Conservation (phyloP, 345 rosid species). For the Sonneratia caseolaris region DNA sequence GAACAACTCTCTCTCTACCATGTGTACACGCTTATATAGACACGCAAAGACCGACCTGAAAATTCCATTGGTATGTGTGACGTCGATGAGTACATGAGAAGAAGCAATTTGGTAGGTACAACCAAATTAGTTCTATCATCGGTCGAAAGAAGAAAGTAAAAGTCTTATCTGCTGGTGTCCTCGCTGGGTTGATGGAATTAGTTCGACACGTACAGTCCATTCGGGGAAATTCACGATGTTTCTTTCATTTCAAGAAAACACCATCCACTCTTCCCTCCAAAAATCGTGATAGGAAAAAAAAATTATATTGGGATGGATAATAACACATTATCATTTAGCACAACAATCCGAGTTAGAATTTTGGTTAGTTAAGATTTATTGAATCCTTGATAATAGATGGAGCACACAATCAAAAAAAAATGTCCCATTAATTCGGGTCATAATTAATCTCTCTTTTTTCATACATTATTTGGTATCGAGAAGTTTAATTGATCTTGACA, state of each 20-base stretch:
- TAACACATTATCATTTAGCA: no score
- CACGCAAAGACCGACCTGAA: background rate
- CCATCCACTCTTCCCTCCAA: background rate
- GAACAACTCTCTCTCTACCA: no score
- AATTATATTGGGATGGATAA: no score
- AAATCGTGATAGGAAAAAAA: no score
- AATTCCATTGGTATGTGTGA: background rate
- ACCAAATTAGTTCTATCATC: background rate
- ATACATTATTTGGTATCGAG: no score
- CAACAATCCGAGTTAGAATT: no score
- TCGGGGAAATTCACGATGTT: background rate
- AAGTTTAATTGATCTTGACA: no score
- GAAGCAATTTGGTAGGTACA: background rate
- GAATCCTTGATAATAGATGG: no score
- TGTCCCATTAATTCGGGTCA: no score
- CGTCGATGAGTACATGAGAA: background rate
- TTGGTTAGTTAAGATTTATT: no score
- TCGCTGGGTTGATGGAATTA: background rate
- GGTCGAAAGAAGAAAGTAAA: background rate
- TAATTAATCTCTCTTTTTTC: no score
- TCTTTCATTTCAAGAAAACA: background rate
- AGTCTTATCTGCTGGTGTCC: background rate
- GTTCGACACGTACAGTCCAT: background rate
- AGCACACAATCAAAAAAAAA: no score
- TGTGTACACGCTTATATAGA: background rate